phyloP scores from a whole-genome alignment of 2,329 filamentous ascomycete genomes.

The Fusarium transvaalense region DNA sequence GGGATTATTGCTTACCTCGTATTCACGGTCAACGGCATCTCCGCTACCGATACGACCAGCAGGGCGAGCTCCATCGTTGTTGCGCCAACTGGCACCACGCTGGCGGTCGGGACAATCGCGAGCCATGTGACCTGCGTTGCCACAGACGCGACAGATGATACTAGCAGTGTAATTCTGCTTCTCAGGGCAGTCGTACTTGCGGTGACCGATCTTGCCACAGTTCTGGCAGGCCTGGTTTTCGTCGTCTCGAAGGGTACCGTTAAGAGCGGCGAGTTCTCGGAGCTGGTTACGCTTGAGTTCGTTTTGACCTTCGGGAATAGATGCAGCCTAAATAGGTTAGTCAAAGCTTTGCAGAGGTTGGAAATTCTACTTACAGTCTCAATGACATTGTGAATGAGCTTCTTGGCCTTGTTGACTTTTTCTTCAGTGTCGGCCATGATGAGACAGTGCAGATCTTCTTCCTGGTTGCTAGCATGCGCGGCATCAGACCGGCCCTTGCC shows the following conservation, averaged over 20 bases:
- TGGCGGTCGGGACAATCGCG: slow-evolving; percentile 96
- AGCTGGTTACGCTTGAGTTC: slow-evolving; percentile 99
- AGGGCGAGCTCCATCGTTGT: slow-evolving; percentile 70
- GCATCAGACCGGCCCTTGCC: slow-evolving; percentile 99
- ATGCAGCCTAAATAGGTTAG: slow-evolving; percentile 79
- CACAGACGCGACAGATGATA: slow-evolving; percentile 98
- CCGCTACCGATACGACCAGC: slow-evolving; percentile 77
- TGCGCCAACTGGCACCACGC: slow-evolving; percentile 92
- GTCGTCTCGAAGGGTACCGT: slow-evolving; percentile 98
- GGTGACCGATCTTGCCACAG: slow-evolving; percentile 97
- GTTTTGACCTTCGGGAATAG: slow-evolving; percentile 98
- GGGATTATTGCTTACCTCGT: slow-evolving; percentile 75
- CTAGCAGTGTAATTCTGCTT: slow-evolving; percentile 99
- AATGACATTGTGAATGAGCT: slow-evolving; percentile 97
- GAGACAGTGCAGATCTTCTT: slow-evolving; percentile 98
- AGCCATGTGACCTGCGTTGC: slow-evolving; percentile 98
- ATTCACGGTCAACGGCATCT: slow-evolving; percentile 91
- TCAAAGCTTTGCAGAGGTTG: background rate
- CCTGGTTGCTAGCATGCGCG: slow-evolving; percentile 99
- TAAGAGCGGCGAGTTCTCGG: slow-evolving; percentile 95
- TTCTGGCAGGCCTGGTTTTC: slow-evolving; percentile 99
- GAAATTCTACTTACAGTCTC: slow-evolving; percentile 80
- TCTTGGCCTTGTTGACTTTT: slow-evolving; percentile 99
- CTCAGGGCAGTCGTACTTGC: slow-evolving; percentile 98
- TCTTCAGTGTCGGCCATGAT: slow-evolving; percentile 99